Percentiles rank a stretch among this genome's conserved stretches.
Evolutionary conservation across 2,329 filamentous ascomycete genomes (phyloP).

Genomic region (Aspergillus sp.): DNA sequence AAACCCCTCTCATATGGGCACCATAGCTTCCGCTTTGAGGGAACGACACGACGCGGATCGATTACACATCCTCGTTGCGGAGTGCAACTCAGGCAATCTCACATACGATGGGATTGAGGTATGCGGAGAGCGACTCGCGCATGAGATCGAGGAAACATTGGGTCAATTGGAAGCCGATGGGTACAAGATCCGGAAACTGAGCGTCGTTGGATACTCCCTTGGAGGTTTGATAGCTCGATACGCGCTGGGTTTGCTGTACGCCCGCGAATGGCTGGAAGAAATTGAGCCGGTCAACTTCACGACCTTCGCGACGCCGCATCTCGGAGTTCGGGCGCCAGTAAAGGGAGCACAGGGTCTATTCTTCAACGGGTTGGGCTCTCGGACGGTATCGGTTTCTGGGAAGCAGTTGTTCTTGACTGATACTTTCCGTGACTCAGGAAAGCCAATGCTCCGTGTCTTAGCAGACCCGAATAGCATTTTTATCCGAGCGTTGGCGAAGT

Average conservation of each 20-base stretch:
- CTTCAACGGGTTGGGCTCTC: constrained; percentile 82
- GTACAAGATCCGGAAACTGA: constrained; percentile 75
- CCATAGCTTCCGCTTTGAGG: constrained; percentile 52
- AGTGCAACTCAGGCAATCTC: constrained; percentile 57
- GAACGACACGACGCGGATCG: constrained; percentile 50
- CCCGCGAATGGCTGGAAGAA: constrained; percentile 74
- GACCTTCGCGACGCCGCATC: constrained; percentile 83
- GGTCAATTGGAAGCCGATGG: constrained; percentile 58
- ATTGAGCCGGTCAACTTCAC: constrained; percentile 90
- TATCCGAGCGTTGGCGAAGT: constrained; percentile 72
- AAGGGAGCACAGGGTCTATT: constrained; percentile 65
- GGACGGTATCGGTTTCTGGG: constrained; percentile 78
- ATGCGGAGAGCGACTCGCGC: constrained; percentile 65
- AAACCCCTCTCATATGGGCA: constrained; percentile 58
- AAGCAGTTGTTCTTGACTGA: constrained; percentile 86
- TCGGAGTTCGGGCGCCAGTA: constrained; percentile 71
- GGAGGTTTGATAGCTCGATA: constrained; percentile 86
- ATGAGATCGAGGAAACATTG: constrained; percentile 63
- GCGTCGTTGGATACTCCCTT: constrained; percentile 84
- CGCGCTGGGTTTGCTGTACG: constrained; percentile 77
- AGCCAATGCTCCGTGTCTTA: constrained; percentile 75
- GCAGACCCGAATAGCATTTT: constrained; percentile 85
- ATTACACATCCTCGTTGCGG: constrained; percentile 57
- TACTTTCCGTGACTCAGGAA: constrained; percentile 77
- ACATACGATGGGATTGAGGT: constrained; percentile 69